phyloP scores from a whole-genome alignment of 768 basidiomycete species.

The Gloeophyllum trabeum region DNA sequence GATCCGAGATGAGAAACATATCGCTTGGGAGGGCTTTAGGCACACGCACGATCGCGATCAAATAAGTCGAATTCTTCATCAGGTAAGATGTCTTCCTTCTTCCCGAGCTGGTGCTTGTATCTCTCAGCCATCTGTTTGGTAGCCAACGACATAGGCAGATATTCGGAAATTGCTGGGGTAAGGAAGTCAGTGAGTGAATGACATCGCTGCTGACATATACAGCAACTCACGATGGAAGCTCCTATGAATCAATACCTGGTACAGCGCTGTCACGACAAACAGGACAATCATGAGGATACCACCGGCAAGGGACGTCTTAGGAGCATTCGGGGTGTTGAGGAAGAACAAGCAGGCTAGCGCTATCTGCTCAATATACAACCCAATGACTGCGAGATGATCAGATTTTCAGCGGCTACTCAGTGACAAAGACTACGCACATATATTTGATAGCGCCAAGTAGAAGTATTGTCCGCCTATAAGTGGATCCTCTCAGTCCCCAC shows the following conservation, averaged over 20 bases:
- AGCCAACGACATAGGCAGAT: constrained; percentile 54
- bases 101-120: constrained; percentile 15
- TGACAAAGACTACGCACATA: constrained; percentile 25
- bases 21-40: neutral
- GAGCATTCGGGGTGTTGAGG: constrained; percentile 28
- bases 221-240: constrained; percentile 28
- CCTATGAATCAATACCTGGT: constrained; percentile 26
- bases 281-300: constrained; percentile 51
- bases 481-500: constrained; percentile 14
- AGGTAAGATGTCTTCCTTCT: neutral
- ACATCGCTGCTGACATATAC: neutral
- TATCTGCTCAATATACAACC: constrained; percentile 62
- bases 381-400: constrained; percentile 40
- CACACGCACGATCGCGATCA: constrained; percentile 10
- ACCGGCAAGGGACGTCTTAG: neutral
- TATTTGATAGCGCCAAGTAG: constrained; percentile 31
- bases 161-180: constrained; percentile 32
- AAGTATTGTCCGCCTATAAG: constrained; percentile 24
- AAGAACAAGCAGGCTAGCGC: constrained; percentile 61
- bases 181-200: neutral
- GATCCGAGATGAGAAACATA: neutral
- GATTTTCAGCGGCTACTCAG: constrained; percentile 17
- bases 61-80: constrained; percentile 15
- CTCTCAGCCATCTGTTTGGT: constrained; percentile 39
- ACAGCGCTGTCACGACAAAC: constrained; percentile 35